Base-by-base conservation (phyloP, 2,329 filamentous ascomycete species). In the Raffaelea arxii region DNA sequence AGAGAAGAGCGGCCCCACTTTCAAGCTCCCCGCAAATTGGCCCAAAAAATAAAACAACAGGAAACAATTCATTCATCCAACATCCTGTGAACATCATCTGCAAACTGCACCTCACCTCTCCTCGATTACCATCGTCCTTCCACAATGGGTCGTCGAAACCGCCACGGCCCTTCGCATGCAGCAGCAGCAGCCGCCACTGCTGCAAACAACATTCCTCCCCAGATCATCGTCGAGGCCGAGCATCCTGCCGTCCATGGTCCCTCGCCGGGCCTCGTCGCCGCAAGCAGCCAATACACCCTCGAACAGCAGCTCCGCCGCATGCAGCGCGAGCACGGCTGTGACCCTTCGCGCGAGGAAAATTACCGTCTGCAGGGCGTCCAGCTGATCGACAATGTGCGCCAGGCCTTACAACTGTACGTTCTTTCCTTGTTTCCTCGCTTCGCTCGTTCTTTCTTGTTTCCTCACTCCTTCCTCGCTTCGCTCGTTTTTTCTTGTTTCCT, bases 341-440 rank as follows among this genome's bases (percentile, higher is more conserved):
- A 86, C 58, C 80, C 86, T 44, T 79, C 84, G 32, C 81, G 85
- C 48, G 90, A 97, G 62, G 86, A 91, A 58, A 79, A 69, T 51
- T 80, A 87, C 53, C 81, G 91, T 44, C 67, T 97, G 39, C 87
- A 92, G 58, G 92, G 91, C 18, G 83, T 96, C 10, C 78, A 87
- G 49, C 84, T 91, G 73, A 91, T 98, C 51, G 87, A 96, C 59
- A 85, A 81, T 51, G 84, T 94, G 37, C 78, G 91, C 41, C 80
- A 82, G 56, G 77, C 78, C 21, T 71, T 98, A 43, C 83, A 86
- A 55, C 67, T 98, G 84, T 92, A 68, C 57, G 82, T 68, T 4
- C 6, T 10, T 7, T n/a, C 39, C 18, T 6, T 27, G 24, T 24
- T 40, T 9, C n/a, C 23, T 25, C n/a, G 12, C 16, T 16, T 39